Evolutionary conservation across 768 basidiomycete genomes (phyloP), one percentile per base, ranked within the genome.

Genomic region (Termitomyces sp.): DNA sequence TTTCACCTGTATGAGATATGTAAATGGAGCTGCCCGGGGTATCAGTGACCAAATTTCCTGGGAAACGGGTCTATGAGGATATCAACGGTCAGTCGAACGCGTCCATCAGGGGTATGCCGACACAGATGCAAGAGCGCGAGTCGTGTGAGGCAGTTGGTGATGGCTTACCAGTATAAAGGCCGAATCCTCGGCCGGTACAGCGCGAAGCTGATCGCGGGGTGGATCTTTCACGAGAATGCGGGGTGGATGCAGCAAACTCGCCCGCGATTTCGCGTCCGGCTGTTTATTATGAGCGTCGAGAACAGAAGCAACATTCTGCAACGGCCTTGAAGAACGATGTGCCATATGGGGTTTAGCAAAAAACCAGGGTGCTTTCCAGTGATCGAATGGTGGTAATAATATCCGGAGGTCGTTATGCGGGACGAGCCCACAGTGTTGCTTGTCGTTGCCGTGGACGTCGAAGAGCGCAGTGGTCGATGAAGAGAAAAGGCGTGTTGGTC

Each of bases 171-270:
- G 62, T 35, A 65, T 45, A 56, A 62, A 57, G 48, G 58, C 56
- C 57, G 63, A 64, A 56, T 59, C 63, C 43, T 64, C 57, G 40
- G 59, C 62, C 56, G 57, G 49, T 21, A 59, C 64, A 53, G 59
- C 64, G 42, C 63, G 62, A 41, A 70, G 69, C 14, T 62, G 65
- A 51, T 69, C 65, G 51, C 69, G 65, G 5, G 71, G 70, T 23
- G 73, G 68, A 56, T 71, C 66, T 61, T 71, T 65, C 34, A 73
- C 69, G 23, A 69, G 48, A 43, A 68, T 55, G 35, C 52, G 53
- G 19, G 53, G 51, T 27, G 29, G 55, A 11, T 34, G 57, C 54
- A 54, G 35, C 38, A 45, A 53, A 53, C 42, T 55, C 14, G 37
- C 56, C 41, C 47, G 51, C 37, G 48, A 40, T 19, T 56, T 35